phyloP scores from a whole-genome alignment of 768 basidiomycete species.

The Cantharellus cinnabarinus region DNA sequence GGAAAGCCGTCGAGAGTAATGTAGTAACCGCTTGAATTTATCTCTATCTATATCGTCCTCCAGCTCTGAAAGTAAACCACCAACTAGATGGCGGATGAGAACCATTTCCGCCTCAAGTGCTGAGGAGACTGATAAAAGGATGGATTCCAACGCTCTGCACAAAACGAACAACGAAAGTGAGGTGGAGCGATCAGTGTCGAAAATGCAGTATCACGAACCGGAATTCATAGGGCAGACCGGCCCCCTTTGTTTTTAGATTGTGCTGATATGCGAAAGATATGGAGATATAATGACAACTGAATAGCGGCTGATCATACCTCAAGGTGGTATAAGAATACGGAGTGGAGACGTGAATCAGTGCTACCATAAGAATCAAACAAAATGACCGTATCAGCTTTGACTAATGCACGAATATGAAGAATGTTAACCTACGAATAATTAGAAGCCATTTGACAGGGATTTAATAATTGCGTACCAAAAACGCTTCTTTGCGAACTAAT shows the following conservation, averaged over 20 bases:
- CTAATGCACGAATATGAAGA: conserved; percentile 81
- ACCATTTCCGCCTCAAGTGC: conserved; percentile 94
- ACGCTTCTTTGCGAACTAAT: conserved; percentile 67
- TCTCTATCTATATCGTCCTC: conserved; percentile 93
- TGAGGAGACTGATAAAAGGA: conserved; percentile 75
- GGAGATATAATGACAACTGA: neutral
- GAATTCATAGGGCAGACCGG: conserved; percentile 71
- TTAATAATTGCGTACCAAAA: conserved; percentile 35
- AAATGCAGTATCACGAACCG: conserved; percentile 25
- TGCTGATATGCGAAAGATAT: conserved; percentile 29
- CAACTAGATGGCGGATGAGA: conserved; percentile 78
- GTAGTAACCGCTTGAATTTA: conserved; percentile 75
- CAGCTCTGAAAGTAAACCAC: conserved; percentile 74
- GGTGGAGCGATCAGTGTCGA: conserved; percentile 9
- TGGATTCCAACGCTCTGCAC: conserved; percentile 76
- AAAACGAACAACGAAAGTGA: neutral
- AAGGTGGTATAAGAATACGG: conserved; percentile 71
- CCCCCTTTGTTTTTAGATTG: conserved; percentile 54
- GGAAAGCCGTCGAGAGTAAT: conserved; percentile 74
- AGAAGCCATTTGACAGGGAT: neutral
- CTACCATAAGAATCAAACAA: conserved; percentile 87
- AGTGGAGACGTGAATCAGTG: conserved; percentile 66
- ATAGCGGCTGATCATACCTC: conserved; percentile 30
- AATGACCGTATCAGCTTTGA: conserved; percentile 80
- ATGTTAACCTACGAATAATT: conserved; percentile 51